Evolutionary conservation across 2,329 filamentous ascomycete species (phyloP).

Genomic region (Fusarium tuaranense): DNA sequence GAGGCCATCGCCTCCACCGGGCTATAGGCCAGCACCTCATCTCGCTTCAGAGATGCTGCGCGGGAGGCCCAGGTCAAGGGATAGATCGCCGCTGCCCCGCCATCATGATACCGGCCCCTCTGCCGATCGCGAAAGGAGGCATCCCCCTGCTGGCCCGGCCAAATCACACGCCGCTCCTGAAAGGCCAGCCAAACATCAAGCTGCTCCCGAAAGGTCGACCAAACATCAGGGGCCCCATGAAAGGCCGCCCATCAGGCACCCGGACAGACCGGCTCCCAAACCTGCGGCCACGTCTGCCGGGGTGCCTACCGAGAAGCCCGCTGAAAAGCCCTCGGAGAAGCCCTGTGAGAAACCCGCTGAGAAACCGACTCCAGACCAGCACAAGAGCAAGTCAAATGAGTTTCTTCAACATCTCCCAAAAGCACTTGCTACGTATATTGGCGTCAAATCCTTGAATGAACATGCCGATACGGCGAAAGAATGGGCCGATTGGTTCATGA

Average conservation of each 20-base stretch:
- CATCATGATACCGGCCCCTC: background rate
- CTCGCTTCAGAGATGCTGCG: constrained; percentile 20
- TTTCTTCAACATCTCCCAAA: constrained; percentile 42
- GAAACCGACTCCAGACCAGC: background rate
- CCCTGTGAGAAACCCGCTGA: background rate
- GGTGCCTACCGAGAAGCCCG: background rate
- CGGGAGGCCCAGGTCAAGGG: constrained; percentile 28
- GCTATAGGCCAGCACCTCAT: constrained; percentile 20
- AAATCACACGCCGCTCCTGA: background rate
- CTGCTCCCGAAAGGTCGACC: background rate
- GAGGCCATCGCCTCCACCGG: constrained; percentile 22
- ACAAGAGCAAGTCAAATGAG: constrained; percentile 9
- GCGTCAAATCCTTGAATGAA: constrained; percentile 41
- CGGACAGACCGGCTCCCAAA: background rate
- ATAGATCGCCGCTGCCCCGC: constrained; percentile 2
- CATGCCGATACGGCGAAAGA: constrained; percentile 50
- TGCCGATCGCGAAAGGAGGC: background rate
- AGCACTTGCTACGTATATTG: constrained; percentile 43
- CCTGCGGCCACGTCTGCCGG: background rate
- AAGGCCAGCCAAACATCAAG: background rate
- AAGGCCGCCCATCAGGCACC: background rate
- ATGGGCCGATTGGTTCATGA: constrained; percentile 50
- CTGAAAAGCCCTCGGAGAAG: constrained; percentile 10
- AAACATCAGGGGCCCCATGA: background rate
- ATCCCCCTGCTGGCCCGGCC: background rate